Evolutionary conservation across 73 alveolate genomes (phyloP).

Genomic region (Symbiodinium natans): DNA sequence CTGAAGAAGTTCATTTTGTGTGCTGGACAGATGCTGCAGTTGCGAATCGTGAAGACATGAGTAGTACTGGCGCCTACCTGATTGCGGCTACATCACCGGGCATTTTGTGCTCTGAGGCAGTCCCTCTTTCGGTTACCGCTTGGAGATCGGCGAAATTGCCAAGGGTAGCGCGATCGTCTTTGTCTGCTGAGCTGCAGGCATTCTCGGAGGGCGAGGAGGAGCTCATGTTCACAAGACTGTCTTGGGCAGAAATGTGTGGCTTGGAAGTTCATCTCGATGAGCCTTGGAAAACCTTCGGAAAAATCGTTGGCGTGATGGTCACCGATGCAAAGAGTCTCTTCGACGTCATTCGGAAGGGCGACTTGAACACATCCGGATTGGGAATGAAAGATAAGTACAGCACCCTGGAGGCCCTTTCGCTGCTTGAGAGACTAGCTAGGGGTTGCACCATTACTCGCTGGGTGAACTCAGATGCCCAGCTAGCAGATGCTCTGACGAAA

Average conservation of each 20-base stretch:
- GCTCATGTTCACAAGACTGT: neutral
- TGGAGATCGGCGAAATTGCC: neutral
- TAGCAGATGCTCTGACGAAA: slow-evolving; percentile 20
- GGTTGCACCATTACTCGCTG: neutral
- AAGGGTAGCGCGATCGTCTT: neutral
- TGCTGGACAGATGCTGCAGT: neutral
- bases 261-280: neutral
- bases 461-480: slow-evolving; percentile 17
- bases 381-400: slow-evolving; percentile 11
- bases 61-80: neutral
- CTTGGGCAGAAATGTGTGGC: neutral
- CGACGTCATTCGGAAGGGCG: neutral
- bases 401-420: neutral
- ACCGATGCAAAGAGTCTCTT: neutral
- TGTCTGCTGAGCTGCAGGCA: neutral
- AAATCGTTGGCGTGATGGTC: neutral
- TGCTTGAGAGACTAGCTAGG: neutral
- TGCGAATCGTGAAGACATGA: neutral
- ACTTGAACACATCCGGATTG: neutral
- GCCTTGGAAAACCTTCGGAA: neutral
- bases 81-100: neutral
- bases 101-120: neutral
- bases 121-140: neutral
- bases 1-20: neutral
- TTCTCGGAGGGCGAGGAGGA: neutral